A percentile compares a stretch with the other conserved stretches of the same genome.
Conservation (phyloP, 768 basidiomycete species). For the Tylopilus subfusipes region DNA sequence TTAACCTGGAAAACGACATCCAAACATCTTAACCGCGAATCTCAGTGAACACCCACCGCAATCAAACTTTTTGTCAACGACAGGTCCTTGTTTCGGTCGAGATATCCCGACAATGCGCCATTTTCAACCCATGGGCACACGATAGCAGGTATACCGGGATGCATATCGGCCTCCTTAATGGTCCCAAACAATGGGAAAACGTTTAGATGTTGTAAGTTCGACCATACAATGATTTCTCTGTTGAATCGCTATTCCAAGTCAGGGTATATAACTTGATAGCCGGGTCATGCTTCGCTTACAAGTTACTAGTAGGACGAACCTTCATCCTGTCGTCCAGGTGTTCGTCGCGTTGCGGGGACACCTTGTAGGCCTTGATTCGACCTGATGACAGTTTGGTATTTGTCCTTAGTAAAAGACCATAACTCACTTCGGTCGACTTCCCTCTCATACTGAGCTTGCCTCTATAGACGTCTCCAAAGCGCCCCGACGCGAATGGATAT, state of each 20-base stretch:
- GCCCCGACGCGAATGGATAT: not conserved
- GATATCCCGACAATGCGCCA: not conserved
- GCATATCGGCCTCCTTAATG: not conserved
- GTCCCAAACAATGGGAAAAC: not conserved
- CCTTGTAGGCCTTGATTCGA: not conserved
- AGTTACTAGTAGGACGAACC: not conserved
- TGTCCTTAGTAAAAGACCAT: not conserved
- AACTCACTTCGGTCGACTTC: not conserved
- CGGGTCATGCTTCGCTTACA: not conserved
- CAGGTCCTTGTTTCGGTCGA: not conserved
- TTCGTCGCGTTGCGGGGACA: not conserved
- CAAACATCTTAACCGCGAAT: not conserved
- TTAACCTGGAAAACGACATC: not conserved
- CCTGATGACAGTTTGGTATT: not conserved
- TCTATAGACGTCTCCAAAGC: not conserved
- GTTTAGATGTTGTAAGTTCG: not conserved
- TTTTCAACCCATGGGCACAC: not conserved
- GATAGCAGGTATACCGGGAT: not conserved
- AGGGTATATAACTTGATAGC: not conserved
- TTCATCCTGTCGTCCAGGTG: not conserved
- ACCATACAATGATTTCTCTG: not conserved
- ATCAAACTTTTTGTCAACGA: not conserved
- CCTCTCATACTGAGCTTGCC: not conserved
- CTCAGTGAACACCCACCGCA: not conserved
- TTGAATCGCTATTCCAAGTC: not conserved